Evolutionary conservation across 345 rosid genomes (phyloP), one percentile per base, ranked within the genome.

Genomic region (Cardamine chenopodiifolia): DNA sequence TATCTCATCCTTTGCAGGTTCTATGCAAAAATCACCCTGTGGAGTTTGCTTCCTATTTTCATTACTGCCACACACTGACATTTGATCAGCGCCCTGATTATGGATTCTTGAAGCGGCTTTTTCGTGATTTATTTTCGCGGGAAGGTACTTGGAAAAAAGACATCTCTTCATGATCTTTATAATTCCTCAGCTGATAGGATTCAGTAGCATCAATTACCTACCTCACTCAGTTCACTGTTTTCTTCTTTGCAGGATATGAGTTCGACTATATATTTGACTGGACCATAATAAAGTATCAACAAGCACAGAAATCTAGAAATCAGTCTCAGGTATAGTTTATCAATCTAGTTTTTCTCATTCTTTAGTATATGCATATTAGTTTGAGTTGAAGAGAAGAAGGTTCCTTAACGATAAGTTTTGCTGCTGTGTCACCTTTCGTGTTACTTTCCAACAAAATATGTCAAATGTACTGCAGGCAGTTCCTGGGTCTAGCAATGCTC

Each of bases 81-180:
- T 92, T 92, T 81, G 94, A 92, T 82, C 96, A 87, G 76, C 83
- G 96, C 29, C 97, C 97, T 76, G 97, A 92, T 77, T 92, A 90
- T 82, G 96, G 98, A 72, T 92, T 88, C 82, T 81, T 92, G 80
- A 92, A 90, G 83, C 91, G 96, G 22, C 85, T 92, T 15, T 90
- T 92, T 68, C 90, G 94, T 47, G 96, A 87, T 73, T 72, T 90
- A 70, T 88, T 92, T 76, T 47, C 86, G n/a, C 96, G 89, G 39
- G 91, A 90, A 90, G 98, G 98, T 92, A 83, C 39, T 64, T 61
- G 34, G 3, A 8, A 5, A 68, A 62, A 45, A 42, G 23, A 19
- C 17, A 45, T 48, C 0, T 62, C 50, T 32, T 44, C 57, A 28
- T 48, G 1, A 12, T 39, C 62, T 9, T 35, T 12, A 25, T 18